Percentiles rank a stretch among this genome's conserved stretches.
These are phyloP conservation scores for Pyrenophora teres DNA, from an alignment of 2,329 filamentous ascomycete species.

Conservation along the genomic window DNA sequence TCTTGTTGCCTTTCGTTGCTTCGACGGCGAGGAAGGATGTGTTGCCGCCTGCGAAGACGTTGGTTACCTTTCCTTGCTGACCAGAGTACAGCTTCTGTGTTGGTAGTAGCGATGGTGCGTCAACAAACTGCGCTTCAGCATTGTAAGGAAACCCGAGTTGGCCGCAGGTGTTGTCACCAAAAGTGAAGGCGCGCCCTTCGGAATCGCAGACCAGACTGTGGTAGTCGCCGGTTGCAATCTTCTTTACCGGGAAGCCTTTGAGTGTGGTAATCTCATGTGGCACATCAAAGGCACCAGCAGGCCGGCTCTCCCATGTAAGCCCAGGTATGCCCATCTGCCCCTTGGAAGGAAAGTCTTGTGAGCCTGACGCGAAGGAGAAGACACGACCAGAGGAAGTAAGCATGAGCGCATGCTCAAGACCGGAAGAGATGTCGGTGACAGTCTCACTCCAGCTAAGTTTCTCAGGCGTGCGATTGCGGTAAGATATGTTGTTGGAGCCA, in stretches of 20 bases:
- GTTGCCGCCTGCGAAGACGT: constrained; percentile 80
- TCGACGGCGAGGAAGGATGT: constrained; percentile 90
- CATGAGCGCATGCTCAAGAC: constrained; percentile 83
- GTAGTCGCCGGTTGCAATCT: constrained; percentile 82
- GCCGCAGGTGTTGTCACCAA: constrained; percentile 90
- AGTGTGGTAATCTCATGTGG: constrained; percentile 78
- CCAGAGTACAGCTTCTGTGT: constrained; percentile 74
- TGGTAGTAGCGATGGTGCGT: constrained; percentile 72
- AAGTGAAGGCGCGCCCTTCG: constrained; percentile 78
- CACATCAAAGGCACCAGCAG: constrained; percentile 76
- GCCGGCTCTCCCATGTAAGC: constrained; percentile 77
- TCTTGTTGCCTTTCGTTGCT: constrained; percentile 64
- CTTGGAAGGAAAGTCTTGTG: constrained; percentile 74
- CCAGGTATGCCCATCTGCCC: constrained; percentile 89
- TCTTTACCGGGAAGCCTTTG: constrained; percentile 69
- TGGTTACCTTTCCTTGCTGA: constrained; percentile 69
- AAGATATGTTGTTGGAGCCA: constrained; percentile 65
- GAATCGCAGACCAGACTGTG: constrained; percentile 82
- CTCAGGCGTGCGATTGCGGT: constrained; percentile 71
- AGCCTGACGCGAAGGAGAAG: constrained; percentile 84
- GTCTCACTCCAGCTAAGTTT: constrained; percentile 71
- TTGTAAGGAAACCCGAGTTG: constrained; percentile 83
- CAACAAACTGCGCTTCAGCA: constrained; percentile 64
- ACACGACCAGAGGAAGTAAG: constrained; percentile 84
- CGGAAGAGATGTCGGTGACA: constrained; percentile 73